Conservation (phyloP, 148 eudicot species). For the Rhododendron kiyosumense region DNA sequence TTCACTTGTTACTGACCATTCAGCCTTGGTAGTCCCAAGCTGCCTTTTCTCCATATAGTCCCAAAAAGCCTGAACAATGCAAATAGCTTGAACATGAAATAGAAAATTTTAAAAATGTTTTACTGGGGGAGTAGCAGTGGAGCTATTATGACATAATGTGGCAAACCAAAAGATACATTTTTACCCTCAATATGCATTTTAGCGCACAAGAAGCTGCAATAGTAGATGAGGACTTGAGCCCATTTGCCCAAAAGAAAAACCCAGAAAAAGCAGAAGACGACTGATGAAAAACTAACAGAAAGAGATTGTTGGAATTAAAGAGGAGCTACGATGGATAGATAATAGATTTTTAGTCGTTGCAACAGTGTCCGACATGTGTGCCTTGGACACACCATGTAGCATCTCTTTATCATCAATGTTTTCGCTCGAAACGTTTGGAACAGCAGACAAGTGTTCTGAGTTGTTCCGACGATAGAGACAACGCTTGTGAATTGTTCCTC, state of each 20-base stretch:
- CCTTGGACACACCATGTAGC: no score
- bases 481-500: neutral
- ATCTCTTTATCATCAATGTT: no score
- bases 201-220: neutral
- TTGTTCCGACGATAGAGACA: no score
- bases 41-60: conserved; percentile 80
- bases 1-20: conserved; percentile 91
- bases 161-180: neutral
- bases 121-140: neutral
- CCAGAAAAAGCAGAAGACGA: no score
- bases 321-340: no score
- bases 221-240: neutral
- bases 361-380: no score
- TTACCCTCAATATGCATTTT: neutral
- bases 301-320: no score
- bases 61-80: conserved; percentile 75
- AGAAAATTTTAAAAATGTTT: neutral
- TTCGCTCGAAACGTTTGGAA: no score
- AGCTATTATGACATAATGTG: neutral
- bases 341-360: no score
- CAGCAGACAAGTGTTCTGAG: no score
- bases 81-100: neutral
- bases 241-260: no score
- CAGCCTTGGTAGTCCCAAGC: conserved; percentile 80
- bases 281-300: no score